Conservation (phyloP, 164 flowering plant genomes). For the Liriodendron chinense region DNA sequence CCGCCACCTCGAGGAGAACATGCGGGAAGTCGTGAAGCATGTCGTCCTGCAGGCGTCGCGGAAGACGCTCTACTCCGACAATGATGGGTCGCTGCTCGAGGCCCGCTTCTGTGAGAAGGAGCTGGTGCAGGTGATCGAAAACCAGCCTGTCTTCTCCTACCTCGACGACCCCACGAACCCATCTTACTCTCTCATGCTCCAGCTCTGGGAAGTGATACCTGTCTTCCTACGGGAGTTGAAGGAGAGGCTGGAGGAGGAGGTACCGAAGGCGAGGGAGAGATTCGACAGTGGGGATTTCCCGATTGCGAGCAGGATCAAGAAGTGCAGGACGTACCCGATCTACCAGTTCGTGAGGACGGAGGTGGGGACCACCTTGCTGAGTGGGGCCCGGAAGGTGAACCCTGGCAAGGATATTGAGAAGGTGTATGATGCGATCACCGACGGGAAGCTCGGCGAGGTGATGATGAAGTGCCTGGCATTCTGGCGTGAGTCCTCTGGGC, state of each 20-base stretch:
- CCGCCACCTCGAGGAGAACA: no score
- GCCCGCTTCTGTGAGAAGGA: slow-evolving; percentile 54
- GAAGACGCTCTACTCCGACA: no score
- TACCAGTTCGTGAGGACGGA: slow-evolving; percentile 39
- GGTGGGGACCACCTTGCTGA: slow-evolving; percentile 41
- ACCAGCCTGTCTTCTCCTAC: slow-evolving; percentile 41
- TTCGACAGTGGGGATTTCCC: slow-evolving; percentile 35
- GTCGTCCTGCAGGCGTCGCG: no score
- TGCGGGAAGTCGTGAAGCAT: no score
- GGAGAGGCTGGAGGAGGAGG: slow-evolving; percentile 24
- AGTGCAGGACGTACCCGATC: slow-evolving; percentile 45
- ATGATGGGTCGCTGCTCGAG: no score
- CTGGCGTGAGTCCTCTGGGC: slow-evolving; percentile 29
- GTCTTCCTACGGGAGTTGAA: slow-evolving; percentile 36
- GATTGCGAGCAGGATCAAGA: slow-evolving; percentile 34
- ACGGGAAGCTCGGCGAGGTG: slow-evolving; percentile 38
- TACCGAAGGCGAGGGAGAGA: slow-evolving; percentile 32
- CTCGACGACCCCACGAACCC: slow-evolving; percentile 45
- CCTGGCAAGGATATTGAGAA: slow-evolving; percentile 56
- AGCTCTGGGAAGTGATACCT: slow-evolving; percentile 41
- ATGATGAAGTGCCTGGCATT: slow-evolving; percentile 32
- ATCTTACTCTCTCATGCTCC: slow-evolving; percentile 30
- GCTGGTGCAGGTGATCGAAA: slow-evolving; percentile 36
- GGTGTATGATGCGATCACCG: slow-evolving; percentile 40
- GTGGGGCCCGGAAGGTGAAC: slow-evolving; percentile 39